Base-by-base conservation (phyloP, 129 eudicot genomes). In the Ambrosia trifida region DNA sequence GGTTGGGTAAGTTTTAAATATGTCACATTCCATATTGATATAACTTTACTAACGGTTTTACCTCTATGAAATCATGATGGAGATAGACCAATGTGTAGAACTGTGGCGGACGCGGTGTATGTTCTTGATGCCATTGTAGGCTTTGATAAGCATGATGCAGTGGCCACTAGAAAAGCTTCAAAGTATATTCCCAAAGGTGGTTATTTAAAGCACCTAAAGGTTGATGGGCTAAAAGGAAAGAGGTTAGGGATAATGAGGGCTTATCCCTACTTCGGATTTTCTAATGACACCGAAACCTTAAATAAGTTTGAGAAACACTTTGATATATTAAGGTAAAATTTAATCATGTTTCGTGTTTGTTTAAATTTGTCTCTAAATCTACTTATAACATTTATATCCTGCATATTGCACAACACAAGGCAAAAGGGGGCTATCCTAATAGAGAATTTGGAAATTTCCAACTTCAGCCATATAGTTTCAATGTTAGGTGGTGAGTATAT, bases 71-170 rank as follows among this genome's bases (percentile, higher is more conserved):
- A 45, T 73, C 11, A 33, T 52, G 38, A 53, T 18, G 20, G 12
- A 50, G 35, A 38, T 70, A 88, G 95, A 78, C 95, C 95, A 1
- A 85, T 88, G 40, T 78, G 88, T 71, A 85, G 95, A 76, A 88
- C 86, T 20, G 84, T 88, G 4, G 54, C 80, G 1, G 92, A 89
- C 80, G 92, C 86, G 13, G 89, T 80, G 45, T 65, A 77, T 67
- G 90, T 86, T 19, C 92, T 89, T 56, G 89, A 89, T 69, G 73
- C 76, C 16, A 84, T 86, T 33, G 89, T 74, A 28, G 96, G 90
- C 11, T 86, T 77, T 78, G 96, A 89, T 73, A 79, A 68, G 20
- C 63, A 81, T n/a, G 96, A 88, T 54, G 85, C 65, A 60, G 58
- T n/a, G 20, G 88, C 89, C 64, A 89, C 92, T 16, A 67, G 57